Conservation (phyloP, 306 rosid genomes). For the Geum urbanum region DNA sequence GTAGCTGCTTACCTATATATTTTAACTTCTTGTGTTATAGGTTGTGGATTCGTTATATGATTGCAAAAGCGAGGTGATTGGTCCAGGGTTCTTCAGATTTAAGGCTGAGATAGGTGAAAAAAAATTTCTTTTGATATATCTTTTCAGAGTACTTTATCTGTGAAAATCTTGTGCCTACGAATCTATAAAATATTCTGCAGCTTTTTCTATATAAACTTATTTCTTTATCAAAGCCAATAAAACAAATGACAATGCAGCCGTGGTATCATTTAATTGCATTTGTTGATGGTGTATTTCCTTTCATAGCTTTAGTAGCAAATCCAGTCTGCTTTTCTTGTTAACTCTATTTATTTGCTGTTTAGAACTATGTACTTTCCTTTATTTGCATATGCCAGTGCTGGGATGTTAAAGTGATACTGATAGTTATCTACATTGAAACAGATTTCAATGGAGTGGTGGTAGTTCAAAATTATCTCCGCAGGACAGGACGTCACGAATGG, state of each 20-base stretch:
- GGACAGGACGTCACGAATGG: conserved; percentile 88
- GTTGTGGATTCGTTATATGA: conserved; percentile 93
- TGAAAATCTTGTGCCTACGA: background rate
- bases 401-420: background rate
- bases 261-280: background rate
- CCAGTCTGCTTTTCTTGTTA: background rate
- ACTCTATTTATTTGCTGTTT: background rate
- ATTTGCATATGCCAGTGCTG: background rate
- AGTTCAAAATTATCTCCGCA: conserved; percentile 75
- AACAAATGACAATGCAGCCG: background rate
- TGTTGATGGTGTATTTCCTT: background rate
- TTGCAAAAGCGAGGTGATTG: conserved; percentile 99
- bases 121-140: conserved; percentile 11
- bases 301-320: background rate
- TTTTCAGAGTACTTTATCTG: conserved; percentile 10
- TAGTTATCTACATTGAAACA: conserved; percentile 40
- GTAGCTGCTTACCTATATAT: conserved; percentile 13
- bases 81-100: conserved; percentile 96
- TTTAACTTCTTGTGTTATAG: conserved; percentile 36
- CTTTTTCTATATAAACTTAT: background rate
- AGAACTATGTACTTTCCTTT: background rate
- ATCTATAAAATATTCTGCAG: background rate
- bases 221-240: background rate
- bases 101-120: conserved; percentile 91
- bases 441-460: conserved; percentile 91